A percentile compares a stretch with the other conserved stretches of the same genome.
Conservation (phyloP, 495 filamentous ascomycete genomes). For the Daldinia caldariorum region DNA sequence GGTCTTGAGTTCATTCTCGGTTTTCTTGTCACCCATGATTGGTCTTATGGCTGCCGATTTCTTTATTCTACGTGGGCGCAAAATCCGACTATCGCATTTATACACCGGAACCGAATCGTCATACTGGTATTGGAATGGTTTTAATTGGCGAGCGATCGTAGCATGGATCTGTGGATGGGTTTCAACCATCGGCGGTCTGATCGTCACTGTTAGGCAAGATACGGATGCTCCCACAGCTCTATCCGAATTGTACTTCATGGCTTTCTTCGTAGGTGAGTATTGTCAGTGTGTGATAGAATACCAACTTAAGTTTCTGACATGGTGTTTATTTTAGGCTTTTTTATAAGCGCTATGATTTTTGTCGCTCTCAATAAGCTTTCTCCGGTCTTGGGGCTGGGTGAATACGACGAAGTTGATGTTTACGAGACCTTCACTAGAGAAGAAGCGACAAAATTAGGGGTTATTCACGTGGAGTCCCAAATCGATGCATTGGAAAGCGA, state of each 20-base stretch:
- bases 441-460: conserved; percentile 47
- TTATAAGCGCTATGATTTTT: conserved; percentile 48
- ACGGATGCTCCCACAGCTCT: conserved; percentile 42
- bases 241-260: conserved; percentile 50
- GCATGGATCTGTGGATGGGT: conserved; percentile 51
- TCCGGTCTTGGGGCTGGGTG: conserved; percentile 46
- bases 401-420: conserved; percentile 44
- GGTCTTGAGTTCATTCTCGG: conserved; percentile 59
- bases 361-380: conserved; percentile 45
- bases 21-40: conserved; percentile 58
- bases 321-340: conserved; percentile 44
- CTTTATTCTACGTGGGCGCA: conserved; percentile 46
- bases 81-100: conserved; percentile 48
- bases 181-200: conserved; percentile 49
- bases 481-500: conserved; percentile 29
- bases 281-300: not conserved
- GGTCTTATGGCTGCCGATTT: conserved; percentile 48
- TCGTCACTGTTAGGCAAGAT: conserved; percentile 43
- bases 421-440: conserved; percentile 49
- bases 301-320: conserved; percentile 4
- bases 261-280: conserved; percentile 50
- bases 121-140: conserved; percentile 52
- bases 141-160: conserved; percentile 50
- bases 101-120: conserved; percentile 38
- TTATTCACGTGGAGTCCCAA: conserved; percentile 39